Base-by-base conservation (phyloP, 352 stramenopile genomes). In the Pythium aristosporum region DNA sequence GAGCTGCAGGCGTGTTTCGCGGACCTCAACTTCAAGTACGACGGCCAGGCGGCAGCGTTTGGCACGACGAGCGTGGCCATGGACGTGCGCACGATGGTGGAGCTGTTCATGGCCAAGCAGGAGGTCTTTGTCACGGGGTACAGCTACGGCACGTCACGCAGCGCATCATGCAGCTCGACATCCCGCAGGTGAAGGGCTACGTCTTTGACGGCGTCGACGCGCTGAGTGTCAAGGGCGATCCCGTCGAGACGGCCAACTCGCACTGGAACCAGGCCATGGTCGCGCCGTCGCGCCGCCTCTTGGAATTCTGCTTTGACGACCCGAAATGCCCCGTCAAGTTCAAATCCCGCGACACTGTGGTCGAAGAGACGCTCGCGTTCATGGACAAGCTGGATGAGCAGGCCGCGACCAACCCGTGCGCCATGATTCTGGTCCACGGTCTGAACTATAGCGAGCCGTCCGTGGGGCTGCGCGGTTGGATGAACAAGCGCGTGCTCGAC, bases 111-210 rank as follows among this genome's bases (percentile, higher is more conserved):
- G 9, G n/a, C 25, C 8, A 54, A 69, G 15, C 54, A 71, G 7
- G 4, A 73, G 2, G 62, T 74, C 18, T 63, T 60, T 16, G 43
- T 73, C 2, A 42, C 47, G 15, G 70, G 70, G 2, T 52, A 44
- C 21, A 77, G 70, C 60, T 77, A 77, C 67, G 70, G 70, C 54
- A 77, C 70, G 32, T 77, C 1, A 32, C 56, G 25, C 61, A 74
- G 41, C 70, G 66, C 34, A 15, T 74, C 10, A 36, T 77, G 53
- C 70, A 77, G 43, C 51, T 77, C 4, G 16, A 68, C 6, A 32
- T 63, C 4, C 55, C 55, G 21, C 47, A 66, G 10, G 61, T 77
- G 25, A 47, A 42, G 20, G 70, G 70, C 25, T 77, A 77, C 55
- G 62, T 77, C 15, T 63, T 74, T 30, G 70, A 77, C 32, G 54